Conservation (phyloP, 2,329 filamentous ascomycete genomes). For the Phialocephala subalpina region DNA sequence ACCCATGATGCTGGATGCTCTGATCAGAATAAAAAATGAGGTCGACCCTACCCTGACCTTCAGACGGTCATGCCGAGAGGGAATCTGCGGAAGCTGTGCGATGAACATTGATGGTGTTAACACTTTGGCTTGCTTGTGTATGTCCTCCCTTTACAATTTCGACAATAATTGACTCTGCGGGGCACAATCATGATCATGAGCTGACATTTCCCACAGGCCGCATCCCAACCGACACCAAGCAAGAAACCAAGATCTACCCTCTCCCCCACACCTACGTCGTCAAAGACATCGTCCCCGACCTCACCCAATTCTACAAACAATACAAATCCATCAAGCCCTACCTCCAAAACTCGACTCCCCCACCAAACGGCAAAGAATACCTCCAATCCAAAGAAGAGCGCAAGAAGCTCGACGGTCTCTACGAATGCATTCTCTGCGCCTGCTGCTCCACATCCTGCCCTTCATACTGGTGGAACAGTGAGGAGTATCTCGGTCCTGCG, state of each 20-base stretch:
- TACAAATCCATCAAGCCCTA: conserved; percentile 99
- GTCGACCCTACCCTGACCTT: conserved; percentile 96
- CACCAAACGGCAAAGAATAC: conserved; percentile 89
- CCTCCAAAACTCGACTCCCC: conserved; percentile 86
- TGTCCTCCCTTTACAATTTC: conserved; percentile 47
- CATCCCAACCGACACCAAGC: conserved; percentile 82
- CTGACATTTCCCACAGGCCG: conserved; percentile 70
- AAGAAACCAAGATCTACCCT: conserved; percentile 95
- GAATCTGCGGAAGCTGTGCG: conserved; percentile 60
- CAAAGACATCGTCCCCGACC: conserved; percentile 97
- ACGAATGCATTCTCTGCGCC: conserved; percentile 99
- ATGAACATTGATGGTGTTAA: conserved; percentile 69
- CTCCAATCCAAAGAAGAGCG: conserved; percentile 91
- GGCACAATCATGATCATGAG: neutral
- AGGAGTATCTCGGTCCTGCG: conserved; percentile 97
- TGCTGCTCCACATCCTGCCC: conserved; percentile 99
- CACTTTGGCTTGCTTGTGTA: conserved; percentile 97
- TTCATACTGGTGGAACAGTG: conserved; percentile 99
- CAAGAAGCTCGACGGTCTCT: conserved; percentile 92
- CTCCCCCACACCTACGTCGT: conserved; percentile 98
- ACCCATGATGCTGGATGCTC: conserved; percentile 95
- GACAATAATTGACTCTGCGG: neutral
- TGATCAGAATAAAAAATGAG: conserved; percentile 99
- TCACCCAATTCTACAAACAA: conserved; percentile 99
- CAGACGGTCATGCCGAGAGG: conserved; percentile 94